phyloP scores from a whole-genome alignment of 2,329 filamentous ascomycete species.

The Dothideomycetes sp. region DNA sequence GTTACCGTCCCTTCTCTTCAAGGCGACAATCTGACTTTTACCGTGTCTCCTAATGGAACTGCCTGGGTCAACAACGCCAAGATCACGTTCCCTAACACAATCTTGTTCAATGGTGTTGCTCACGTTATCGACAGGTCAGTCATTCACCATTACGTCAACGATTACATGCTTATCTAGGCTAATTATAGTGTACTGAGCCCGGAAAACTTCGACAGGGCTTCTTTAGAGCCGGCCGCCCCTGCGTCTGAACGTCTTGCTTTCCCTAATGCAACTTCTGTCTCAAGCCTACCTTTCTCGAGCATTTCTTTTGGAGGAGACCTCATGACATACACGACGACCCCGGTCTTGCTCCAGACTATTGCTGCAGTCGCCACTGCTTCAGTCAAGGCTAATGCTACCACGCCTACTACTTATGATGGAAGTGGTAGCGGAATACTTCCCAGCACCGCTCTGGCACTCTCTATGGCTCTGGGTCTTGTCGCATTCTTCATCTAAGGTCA shows the following conservation, averaged over 20 bases:
- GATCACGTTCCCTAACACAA: slow-evolving; percentile 40
- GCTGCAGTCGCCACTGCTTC: slow-evolving; percentile 1
- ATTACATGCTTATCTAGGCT: neutral
- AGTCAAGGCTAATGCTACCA: neutral
- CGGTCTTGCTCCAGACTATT: neutral
- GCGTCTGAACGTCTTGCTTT: neutral
- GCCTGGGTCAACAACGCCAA: slow-evolving; percentile 45
- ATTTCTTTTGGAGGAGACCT: slow-evolving; percentile 2
- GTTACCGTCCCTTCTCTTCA: slow-evolving; percentile 20
- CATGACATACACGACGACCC: slow-evolving; percentile 1
- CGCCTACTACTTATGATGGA: neutral
- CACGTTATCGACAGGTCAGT: slow-evolving; percentile 39
- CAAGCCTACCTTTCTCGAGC: neutral
- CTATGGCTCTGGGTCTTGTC: too few species aligned
- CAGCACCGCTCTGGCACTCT: too few species aligned
- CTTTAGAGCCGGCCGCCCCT: neutral
- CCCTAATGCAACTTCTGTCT: neutral
- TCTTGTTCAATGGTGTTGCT: slow-evolving; percentile 48
- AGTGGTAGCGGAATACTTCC: too few species aligned
- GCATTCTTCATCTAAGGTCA: too few species aligned
- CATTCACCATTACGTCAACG: neutral
- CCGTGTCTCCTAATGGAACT: slow-evolving; percentile 32
- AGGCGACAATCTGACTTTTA: slow-evolving; percentile 36
- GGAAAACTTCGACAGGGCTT: neutral
- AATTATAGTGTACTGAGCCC: slow-evolving; percentile 9